Evolutionary conservation across 2,329 filamentous ascomycete genomes (phyloP).

Genomic region (Microdochium paspali): DNA sequence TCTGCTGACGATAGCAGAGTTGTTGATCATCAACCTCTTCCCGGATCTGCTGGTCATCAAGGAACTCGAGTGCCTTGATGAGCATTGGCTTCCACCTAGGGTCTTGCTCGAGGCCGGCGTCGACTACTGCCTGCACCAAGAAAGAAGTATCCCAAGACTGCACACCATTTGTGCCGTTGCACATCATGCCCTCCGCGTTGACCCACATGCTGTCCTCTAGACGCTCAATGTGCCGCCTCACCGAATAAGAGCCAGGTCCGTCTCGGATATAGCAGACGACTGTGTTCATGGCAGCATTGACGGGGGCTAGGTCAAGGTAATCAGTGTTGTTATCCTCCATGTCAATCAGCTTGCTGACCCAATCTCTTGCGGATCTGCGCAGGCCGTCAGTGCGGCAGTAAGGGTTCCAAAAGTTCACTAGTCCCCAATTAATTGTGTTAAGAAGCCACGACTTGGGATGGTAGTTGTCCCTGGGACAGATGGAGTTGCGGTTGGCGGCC

Average conservation of each 20-base stretch:
- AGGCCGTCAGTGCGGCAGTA: slow-evolving; percentile 61
- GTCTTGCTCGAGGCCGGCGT: slow-evolving; percentile 69
- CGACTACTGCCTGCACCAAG: slow-evolving; percentile 71
- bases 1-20: slow-evolving; percentile 76
- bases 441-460: slow-evolving; percentile 84
- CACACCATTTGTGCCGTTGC: slow-evolving; percentile 96
- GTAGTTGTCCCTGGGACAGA: slow-evolving; percentile 75
- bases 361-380: slow-evolving; percentile 64
- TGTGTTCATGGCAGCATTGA: slow-evolving; percentile 87
- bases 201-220: slow-evolving; percentile 86
- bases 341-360: slow-evolving; percentile 73
- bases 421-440: slow-evolving; percentile 65
- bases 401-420: slow-evolving; percentile 74
- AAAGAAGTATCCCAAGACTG: slow-evolving; percentile 97
- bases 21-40: slow-evolving; percentile 72
- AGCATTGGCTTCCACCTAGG: slow-evolving; percentile 77
- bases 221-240: slow-evolving; percentile 70
- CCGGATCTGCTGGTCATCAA: slow-evolving; percentile 85
- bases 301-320: slow-evolving; percentile 76
- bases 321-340: slow-evolving; percentile 93
- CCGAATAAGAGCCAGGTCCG: slow-evolving; percentile 62
- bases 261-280: slow-evolving; percentile 77
- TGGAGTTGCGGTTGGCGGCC: slow-evolving; percentile 69
- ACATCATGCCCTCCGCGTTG: slow-evolving; percentile 84
- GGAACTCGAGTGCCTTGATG: slow-evolving; percentile 68